Evolutionary conservation across 2,329 filamentous ascomycete genomes (phyloP), one percentile per base, ranked within the genome.

Genomic region (Trichoderma sp.): DNA sequence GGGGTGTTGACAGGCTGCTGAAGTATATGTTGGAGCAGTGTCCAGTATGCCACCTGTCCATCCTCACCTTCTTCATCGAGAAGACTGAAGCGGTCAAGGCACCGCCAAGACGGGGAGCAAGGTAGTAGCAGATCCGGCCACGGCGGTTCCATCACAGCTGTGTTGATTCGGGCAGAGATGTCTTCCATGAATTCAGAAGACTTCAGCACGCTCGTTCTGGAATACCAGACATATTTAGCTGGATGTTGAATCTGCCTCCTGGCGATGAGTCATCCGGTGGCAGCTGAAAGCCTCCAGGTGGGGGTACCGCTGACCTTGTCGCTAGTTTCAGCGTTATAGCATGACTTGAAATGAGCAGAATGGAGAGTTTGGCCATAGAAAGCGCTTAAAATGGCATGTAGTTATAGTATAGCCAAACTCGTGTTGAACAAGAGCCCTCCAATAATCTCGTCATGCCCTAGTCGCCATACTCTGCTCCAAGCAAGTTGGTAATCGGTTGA

Each of bases 61-160:
- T 78, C 27, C 0, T 76, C 74, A 16, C 80, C 80, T 45, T 82
- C 79, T 11, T 80, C 76, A 7, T 79, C 75, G 5, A 82, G 77
- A 56, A 81, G 75, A 63, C 81, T 82, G 75, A 83, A 83, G n/a
- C 81, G 80, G 72, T 83, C 82, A 16, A 82, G 69, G 18, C 76
- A 79, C 24, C 79, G 75, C 24, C 69, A 59, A 6, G 74, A 69
- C 6, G 62, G 66, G 4, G 78, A 78, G 18, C 62, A 75, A 6
- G 76, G 78, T 3, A 79, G 71, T 6, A 77, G 6, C 50, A 65
- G 75, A 21, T 71, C 18, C 24, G 50, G 18, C 66, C 74, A 75
- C n/a, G 14, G 6, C 21, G 18, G 14, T 12, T 21, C 35, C 66
- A 67, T 59, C 41, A 4, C 12, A 24, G 56, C 6, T 3, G 3